These are phyloP conservation scores for Apiotrichum porosum DNA, from an alignment of 1,284 basidiomycete species.

Conservation along the genomic window DNA sequence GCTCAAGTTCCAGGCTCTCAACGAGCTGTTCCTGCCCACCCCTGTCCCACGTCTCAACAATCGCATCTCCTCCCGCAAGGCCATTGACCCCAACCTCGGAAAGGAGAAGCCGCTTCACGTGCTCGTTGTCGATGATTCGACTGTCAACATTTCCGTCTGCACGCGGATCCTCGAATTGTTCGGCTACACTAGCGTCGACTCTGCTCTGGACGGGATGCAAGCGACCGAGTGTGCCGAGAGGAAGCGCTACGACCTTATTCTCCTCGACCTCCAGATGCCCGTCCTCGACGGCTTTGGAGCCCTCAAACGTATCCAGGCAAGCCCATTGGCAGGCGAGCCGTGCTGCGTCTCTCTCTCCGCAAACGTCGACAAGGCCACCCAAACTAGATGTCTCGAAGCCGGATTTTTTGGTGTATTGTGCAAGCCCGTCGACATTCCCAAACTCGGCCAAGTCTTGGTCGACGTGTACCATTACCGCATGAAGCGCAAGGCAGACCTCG, in stretches of 20 bases:
- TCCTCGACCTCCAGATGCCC: constrained; percentile 46
- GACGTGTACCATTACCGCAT: constrained; percentile 15
- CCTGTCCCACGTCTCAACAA: neutral
- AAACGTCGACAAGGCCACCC: constrained; percentile 38
- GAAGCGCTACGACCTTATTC: constrained; percentile 36
- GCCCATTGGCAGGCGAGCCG: constrained; percentile 34
- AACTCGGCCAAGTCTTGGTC: constrained; percentile 19
- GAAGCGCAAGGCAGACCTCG: too few species aligned
- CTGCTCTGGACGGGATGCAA: constrained; percentile 36
- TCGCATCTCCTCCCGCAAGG: neutral
- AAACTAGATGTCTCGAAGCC: constrained; percentile 21
- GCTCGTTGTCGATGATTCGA: constrained; percentile 45
- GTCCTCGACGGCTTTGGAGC: constrained; percentile 38
- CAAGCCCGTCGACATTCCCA: constrained; percentile 41
- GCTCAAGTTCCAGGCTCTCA: constrained; percentile 36
- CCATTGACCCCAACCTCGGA: constrained; percentile 12
- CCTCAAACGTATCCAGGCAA: constrained; percentile 24
- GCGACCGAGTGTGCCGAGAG: constrained; percentile 37
- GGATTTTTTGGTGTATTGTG: constrained; percentile 37
- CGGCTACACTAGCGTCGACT: constrained; percentile 37
- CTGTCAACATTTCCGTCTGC: constrained; percentile 40
- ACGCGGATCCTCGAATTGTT: constrained; percentile 38
- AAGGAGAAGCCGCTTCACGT: constrained; percentile 31
- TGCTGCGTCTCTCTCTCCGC: constrained; percentile 42
- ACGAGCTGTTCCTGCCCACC: constrained; percentile 20